phyloP scores from a whole-genome alignment of 2,329 filamentous ascomycete species.

The Metarhizium album region DNA sequence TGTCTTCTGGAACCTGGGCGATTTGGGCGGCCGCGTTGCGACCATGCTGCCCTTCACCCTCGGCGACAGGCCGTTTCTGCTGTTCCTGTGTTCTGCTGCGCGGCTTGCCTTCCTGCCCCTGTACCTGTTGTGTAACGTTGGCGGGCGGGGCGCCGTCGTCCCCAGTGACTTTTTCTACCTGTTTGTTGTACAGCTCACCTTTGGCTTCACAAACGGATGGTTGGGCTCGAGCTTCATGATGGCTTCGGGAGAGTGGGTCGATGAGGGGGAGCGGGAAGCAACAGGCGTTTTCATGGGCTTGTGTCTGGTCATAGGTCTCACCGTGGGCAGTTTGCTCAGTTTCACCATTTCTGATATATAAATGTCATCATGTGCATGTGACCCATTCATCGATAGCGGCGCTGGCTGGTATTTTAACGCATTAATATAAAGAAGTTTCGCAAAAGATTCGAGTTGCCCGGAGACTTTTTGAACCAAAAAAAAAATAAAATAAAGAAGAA shows the following conservation, averaged over 20 bases:
- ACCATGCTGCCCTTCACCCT: constrained; percentile 49
- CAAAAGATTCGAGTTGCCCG: neutral
- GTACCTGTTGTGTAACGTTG: constrained; percentile 83
- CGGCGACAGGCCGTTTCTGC: constrained; percentile 48
- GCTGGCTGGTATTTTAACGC: neutral
- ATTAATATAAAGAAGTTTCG: neutral
- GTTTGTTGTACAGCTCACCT: constrained; percentile 68
- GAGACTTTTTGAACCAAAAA: too few species aligned
- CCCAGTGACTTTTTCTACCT: constrained; percentile 83
- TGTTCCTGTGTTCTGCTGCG: constrained; percentile 57
- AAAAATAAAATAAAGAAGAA: too few species aligned
- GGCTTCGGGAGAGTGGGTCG: constrained; percentile 71
- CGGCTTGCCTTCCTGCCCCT: constrained; percentile 68
- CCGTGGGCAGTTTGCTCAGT: constrained; percentile 78
- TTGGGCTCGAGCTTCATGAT: constrained; percentile 87
- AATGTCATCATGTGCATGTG: neutral
- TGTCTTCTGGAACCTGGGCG: constrained; percentile 87
- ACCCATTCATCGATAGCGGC: neutral
- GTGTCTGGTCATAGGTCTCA: constrained; percentile 74
- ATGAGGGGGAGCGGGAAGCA: constrained; percentile 72
- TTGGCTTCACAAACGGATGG: constrained; percentile 81
- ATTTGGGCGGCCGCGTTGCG: constrained; percentile 64
- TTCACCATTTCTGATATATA: constrained; percentile 53
- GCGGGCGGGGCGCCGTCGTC: constrained; percentile 62
- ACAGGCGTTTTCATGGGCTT: constrained; percentile 91